These are phyloP conservation scores for Chenopodium suecicum DNA, from an alignment of 148 eudicot genomes.

Conservation along the genomic window DNA sequence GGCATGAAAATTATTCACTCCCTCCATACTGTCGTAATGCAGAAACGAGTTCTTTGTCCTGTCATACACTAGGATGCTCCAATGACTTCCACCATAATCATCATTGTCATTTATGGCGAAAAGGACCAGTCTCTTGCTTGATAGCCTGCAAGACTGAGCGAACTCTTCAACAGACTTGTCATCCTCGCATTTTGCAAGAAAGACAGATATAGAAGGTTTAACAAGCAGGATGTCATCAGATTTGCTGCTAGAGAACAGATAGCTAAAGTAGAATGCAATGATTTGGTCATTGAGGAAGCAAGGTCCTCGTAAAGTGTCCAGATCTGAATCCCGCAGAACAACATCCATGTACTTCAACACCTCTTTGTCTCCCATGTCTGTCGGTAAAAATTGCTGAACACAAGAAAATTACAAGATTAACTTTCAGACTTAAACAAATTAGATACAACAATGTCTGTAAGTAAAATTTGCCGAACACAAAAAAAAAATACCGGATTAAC, in stretches of 20 bases:
- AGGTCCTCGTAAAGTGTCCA: conserved; percentile 11
- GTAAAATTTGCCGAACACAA: too few species aligned
- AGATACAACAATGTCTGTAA: too few species aligned
- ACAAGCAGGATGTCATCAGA: conserved; percentile 12
- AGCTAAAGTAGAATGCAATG: conserved; percentile 10
- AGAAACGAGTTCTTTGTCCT: conserved; percentile 19
- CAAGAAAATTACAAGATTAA: too few species aligned
- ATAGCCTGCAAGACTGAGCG: conserved; percentile 11
- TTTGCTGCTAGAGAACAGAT: conserved; percentile 1
- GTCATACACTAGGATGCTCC: conserved; percentile 19
- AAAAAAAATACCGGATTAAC: too few species aligned
- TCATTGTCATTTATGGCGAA: conserved; percentile 21
- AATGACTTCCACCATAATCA: conserved; percentile 14
- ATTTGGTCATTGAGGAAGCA: conserved; percentile 21
- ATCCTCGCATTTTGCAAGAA: conserved; percentile 14
- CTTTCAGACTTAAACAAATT: not conserved
- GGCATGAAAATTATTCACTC: conserved; percentile 15
- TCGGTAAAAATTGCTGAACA: not conserved
- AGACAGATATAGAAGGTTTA: not conserved
- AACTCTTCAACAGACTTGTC: conserved; percentile 12
- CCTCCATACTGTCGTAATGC: conserved; percentile 18
- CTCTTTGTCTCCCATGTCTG: conserved; percentile 10
- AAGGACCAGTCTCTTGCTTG: conserved; percentile 17
- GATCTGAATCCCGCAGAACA: conserved; percentile 14
- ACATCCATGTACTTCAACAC: conserved; percentile 16